A percentile compares a stretch with the other conserved stretches of the same genome.
Conservation (phyloP, 345 rosid genomes). For the Fremontodendron californicum region DNA sequence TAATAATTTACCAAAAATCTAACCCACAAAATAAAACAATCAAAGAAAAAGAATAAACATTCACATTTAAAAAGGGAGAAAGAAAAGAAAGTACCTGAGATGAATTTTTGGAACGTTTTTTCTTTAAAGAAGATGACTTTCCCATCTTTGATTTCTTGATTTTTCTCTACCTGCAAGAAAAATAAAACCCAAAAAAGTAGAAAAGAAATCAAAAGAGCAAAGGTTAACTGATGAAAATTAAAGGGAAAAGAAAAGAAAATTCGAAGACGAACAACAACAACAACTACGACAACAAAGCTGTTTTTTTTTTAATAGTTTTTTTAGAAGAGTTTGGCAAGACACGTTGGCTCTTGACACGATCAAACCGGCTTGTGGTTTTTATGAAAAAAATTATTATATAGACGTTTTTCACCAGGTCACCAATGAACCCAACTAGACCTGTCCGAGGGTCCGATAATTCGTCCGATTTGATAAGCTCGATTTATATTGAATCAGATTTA, state of each 20-base stretch:
- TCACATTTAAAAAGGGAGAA: not conserved
- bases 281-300: not conserved
- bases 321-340: not conserved
- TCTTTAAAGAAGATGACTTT: constrained; percentile 46
- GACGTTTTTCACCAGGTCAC: no score
- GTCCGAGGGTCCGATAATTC: no score
- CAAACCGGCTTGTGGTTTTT: not conserved
- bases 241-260: not conserved
- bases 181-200: not conserved
- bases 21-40: not conserved
- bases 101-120: constrained; percentile 40
- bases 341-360: not conserved
- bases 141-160: constrained; percentile 29
- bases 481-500: no score
- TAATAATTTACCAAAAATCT: not conserved
- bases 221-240: not conserved
- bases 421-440: no score
- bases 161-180: not conserved
- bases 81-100: constrained; percentile 38
- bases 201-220: not conserved
- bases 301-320: not conserved
- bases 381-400: no score
- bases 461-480: no score
- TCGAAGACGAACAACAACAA: not conserved
- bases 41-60: not conserved